phyloP scores from a whole-genome alignment of 2,329 filamentous ascomycete species.

The Fusarium domesticum region DNA sequence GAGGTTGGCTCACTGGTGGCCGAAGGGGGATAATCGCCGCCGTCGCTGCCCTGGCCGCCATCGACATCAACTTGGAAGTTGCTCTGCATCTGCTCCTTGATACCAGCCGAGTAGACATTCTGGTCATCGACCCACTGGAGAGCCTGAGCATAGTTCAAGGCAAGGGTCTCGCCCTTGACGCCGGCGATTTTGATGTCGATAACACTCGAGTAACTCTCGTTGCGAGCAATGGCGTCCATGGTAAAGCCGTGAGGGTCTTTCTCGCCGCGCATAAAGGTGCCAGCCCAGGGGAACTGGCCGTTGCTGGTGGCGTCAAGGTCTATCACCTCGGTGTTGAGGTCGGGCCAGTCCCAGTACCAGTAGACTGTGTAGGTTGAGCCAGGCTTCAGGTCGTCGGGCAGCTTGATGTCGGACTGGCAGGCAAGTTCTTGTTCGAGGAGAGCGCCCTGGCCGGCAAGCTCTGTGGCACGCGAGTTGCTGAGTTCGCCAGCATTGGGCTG shows the following conservation, averaged over 20 bases:
- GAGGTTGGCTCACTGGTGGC: slow-evolving; percentile 12
- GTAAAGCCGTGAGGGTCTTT: slow-evolving; percentile 38
- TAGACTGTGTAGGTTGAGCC: slow-evolving; percentile 75
- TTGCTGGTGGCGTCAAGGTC: slow-evolving; percentile 39
- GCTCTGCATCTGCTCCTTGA: slow-evolving; percentile 44
- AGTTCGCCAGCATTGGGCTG: slow-evolving; percentile 65
- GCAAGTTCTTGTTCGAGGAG: slow-evolving; percentile 59
- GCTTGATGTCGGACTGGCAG: slow-evolving; percentile 77
- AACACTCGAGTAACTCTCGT: slow-evolving; percentile 43
- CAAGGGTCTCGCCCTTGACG: slow-evolving; percentile 22
- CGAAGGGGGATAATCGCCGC: slow-evolving; percentile 21
- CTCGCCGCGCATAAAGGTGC: slow-evolving; percentile 40
- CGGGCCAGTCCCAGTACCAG: slow-evolving; percentile 97
- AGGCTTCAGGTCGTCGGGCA: slow-evolving; percentile 64
- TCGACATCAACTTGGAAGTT: slow-evolving; percentile 45
- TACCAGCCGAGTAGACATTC: slow-evolving; percentile 43
- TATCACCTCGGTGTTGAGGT: slow-evolving; percentile 44
- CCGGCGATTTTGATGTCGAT: slow-evolving; percentile 40
- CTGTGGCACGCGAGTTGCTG: slow-evolving; percentile 54
- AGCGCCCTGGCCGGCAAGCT: slow-evolving; percentile 53
- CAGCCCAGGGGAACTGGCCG: slow-evolving; percentile 43
- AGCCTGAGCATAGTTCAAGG: slow-evolving; percentile 20
- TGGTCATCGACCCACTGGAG: slow-evolving; percentile 36
- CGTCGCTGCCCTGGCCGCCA: slow-evolving; percentile 12
- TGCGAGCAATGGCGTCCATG: slow-evolving; percentile 33